A percentile compares a stretch with the other conserved stretches of the same genome.
Evolutionary conservation across 1,139 yeast genomes (phyloP).

Genomic region (Nakaseomyces glabratus): DNA sequence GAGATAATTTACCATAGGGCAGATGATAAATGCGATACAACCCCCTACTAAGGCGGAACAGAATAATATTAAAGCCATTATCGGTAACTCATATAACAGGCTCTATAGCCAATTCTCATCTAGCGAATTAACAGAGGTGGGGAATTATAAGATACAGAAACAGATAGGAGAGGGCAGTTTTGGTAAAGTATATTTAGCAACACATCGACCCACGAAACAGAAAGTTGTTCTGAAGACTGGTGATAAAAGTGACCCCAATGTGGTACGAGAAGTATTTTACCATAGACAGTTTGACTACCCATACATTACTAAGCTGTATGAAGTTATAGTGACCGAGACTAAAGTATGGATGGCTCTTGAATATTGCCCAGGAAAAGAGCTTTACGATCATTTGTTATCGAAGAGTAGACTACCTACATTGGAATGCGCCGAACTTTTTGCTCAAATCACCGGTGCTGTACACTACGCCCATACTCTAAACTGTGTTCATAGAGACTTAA

Average conservation of each 20-base stretch:
- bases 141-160: slow-evolving; percentile 61
- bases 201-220: slow-evolving; percentile 60
- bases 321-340: slow-evolving; percentile 71
- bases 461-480: slow-evolving; percentile 75
- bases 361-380: slow-evolving; percentile 83
- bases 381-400: slow-evolving; percentile 61
- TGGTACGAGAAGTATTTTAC: slow-evolving; percentile 88
- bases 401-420: slow-evolving; percentile 44
- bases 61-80: slow-evolving; percentile 28
- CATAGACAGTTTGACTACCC: slow-evolving; percentile 79
- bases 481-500: slow-evolving; percentile 84
- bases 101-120: slow-evolving; percentile 49
- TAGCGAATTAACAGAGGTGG: slow-evolving; percentile 51
- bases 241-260: slow-evolving; percentile 69
- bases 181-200: slow-evolving; percentile 83
- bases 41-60: slow-evolving; percentile 22
- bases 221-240: slow-evolving; percentile 86
- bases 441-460: slow-evolving; percentile 76
- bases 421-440: slow-evolving; percentile 53
- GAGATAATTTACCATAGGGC: too few species aligned
- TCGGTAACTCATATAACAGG: slow-evolving; percentile 56
- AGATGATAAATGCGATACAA: too few species aligned
- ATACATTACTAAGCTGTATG: slow-evolving; percentile 76
- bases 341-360: slow-evolving; percentile 83
- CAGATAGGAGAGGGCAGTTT: slow-evolving; percentile 87